phyloP scores from a whole-genome alignment of 129 eudicot species.

The Arctium lappa region DNA sequence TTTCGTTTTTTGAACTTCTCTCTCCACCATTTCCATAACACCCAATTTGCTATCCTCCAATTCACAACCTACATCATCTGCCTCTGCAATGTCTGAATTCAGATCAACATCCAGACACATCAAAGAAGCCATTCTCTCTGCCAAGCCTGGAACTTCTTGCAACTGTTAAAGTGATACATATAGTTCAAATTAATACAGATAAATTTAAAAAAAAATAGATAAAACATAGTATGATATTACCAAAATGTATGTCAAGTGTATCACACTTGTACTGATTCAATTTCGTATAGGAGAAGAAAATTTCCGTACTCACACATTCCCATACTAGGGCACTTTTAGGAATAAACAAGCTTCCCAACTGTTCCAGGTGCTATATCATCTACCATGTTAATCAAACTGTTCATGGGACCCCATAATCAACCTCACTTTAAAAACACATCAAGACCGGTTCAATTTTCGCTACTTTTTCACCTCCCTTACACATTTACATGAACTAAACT shows the following conservation, averaged over 20 bases:
- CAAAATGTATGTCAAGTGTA: neutral
- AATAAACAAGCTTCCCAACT: neutral
- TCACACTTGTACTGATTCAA: neutral
- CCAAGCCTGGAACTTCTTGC: conserved; percentile 91
- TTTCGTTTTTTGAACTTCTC: conserved; percentile 53
- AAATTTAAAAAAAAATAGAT: neutral
- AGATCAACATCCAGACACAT: conserved; percentile 89
- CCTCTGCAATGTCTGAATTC: conserved; percentile 47
- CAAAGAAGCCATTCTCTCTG: conserved; percentile 90
- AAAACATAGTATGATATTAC: neutral
- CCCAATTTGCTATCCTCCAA: conserved; percentile 32
- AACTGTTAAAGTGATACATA: conserved; percentile 45
- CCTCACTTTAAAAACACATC: neutral
- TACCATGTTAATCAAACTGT: neutral
- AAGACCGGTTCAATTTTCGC: neutral
- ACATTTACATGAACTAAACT: neutral
- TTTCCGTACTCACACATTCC: neutral
- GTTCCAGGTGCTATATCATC: neutral
- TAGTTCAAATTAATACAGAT: neutral
- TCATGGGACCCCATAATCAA: neutral
- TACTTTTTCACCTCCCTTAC: neutral
- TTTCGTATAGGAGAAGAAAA: neutral
- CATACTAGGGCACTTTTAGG: neutral
- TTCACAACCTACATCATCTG: conserved; percentile 21
- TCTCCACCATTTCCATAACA: conserved; percentile 51